Evolutionary conservation across 805 yeast species (phyloP).

Genomic region (Schwanniomyces occidentalis): DNA sequence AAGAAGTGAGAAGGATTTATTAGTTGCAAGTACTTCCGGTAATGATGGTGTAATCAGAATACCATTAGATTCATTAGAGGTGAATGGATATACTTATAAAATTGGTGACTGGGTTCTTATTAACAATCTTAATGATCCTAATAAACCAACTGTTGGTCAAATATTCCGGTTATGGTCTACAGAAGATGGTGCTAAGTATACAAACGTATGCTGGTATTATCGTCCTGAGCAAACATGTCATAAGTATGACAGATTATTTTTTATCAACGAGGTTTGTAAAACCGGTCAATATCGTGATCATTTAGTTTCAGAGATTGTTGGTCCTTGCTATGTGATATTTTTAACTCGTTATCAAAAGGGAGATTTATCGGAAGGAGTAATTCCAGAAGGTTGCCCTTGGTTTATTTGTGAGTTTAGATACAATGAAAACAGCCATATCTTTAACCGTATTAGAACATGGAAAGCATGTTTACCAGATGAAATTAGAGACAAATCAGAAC

Average conservation of each 20-base stretch:
- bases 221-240: slow-evolving; percentile 98
- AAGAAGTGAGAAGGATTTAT: slow-evolving; percentile 79
- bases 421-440: slow-evolving; percentile 84
- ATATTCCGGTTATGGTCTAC: slow-evolving; percentile 89
- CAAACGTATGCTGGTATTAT: slow-evolving; percentile 96
- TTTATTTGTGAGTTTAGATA: slow-evolving; percentile 94
- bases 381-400: slow-evolving; percentile 76
- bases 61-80: slow-evolving; percentile 77
- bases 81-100: slow-evolving; percentile 68
- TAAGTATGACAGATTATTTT: slow-evolving; percentile 82
- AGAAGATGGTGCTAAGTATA: slow-evolving; percentile 81
- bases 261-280: slow-evolving; percentile 93
- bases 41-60: slow-evolving; percentile 58
- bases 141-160: slow-evolving; percentile 92
- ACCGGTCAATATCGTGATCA: slow-evolving; percentile 97
- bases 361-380: slow-evolving; percentile 66
- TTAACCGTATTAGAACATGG: slow-evolving; percentile 97
- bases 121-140: slow-evolving; percentile 81
- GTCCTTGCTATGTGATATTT: slow-evolving; percentile 92
- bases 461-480: slow-evolving; percentile 98
- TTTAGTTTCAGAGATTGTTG: slow-evolving; percentile 80
- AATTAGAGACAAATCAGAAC: slow-evolving; percentile 80
- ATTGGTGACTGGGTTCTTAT: slow-evolving; percentile 96
- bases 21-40: slow-evolving; percentile 40
- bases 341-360: slow-evolving; percentile 95